Base-by-base conservation (phyloP, 2,329 filamentous ascomycete species). In the Aspergillus transmontanensis region DNA sequence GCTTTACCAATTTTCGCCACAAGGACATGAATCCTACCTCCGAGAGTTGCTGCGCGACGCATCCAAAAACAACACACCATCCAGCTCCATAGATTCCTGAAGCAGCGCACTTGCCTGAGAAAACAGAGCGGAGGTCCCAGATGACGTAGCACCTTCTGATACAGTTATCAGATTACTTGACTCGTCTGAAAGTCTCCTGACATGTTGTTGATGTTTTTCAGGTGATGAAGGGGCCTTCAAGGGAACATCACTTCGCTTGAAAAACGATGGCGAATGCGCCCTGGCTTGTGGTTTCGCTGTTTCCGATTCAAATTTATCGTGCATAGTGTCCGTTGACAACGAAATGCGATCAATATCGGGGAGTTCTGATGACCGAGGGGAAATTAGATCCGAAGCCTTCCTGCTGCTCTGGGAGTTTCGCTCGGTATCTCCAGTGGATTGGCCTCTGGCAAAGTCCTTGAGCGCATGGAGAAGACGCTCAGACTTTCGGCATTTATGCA, bases 381-480 rank as follows among this genome's bases (percentile, higher is more conserved):
- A 58, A 12, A 53, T 14, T 1, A 46, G 19, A 21, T 50, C 55
- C 10, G 57, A 51, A 1, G 41, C 51, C 19, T 23, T 54, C 30
- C 46, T 60, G 3, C 36, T 58, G 32, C 30, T 45, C 2, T 36
- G 57, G 23, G 10, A 32, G n/a, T 36, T 59, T 41, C 34, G 58
- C 43, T 46, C 55, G 1, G 19, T 50, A 9, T 54, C 53, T 2
- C 19, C 28, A 14, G 36, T 32, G 2, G 65, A 28, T 21, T 62
- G 59, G 4, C 79, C 79, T 63, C 84, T 81, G 32, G 83, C 79
- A 61, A 84, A 85, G 3, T 77, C 70, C 0, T 80, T 81, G 19
- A 87, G 74, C 0, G 83, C 84, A 32, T 82, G 80, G 0, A 87
- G 82, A 72, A 88, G 86, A 23, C 84, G 80, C 60, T 85, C 84